A percentile compares a stretch with the other conserved stretches of the same genome.
phyloP scores from a whole-genome alignment of 2,329 filamentous ascomycete genomes.

The Sporothrix curviconia region DNA sequence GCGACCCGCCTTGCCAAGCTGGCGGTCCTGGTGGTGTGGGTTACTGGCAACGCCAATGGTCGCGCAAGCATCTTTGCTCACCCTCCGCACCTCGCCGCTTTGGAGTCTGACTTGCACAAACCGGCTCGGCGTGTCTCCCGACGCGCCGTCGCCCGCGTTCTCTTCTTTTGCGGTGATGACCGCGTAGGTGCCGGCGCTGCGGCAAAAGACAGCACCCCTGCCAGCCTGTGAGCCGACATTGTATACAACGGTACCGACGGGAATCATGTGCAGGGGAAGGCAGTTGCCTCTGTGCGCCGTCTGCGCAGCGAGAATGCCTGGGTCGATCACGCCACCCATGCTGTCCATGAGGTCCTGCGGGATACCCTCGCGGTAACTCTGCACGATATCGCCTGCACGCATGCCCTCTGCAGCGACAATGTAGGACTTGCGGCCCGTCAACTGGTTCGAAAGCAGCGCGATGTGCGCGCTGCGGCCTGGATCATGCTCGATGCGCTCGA shows the following conservation, averaged over 20 bases:
- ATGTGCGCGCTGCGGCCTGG: constrained; percentile 90
- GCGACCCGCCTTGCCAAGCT: constrained; percentile 91
- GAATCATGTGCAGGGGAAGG: constrained; percentile 90
- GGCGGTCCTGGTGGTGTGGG: constrained; percentile 78
- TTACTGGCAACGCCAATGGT: constrained; percentile 95
- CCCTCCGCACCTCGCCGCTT: constrained; percentile 84
- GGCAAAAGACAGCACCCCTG: constrained; percentile 80
- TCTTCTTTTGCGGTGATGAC: constrained; percentile 82
- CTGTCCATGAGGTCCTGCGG: constrained; percentile 77
- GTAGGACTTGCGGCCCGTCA: constrained; percentile 73
- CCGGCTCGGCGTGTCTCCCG: constrained; percentile 59
- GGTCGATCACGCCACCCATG: constrained; percentile 90
- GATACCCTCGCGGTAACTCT: constrained; percentile 87
- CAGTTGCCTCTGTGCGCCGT: constrained; percentile 95
- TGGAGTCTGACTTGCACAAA: constrained; percentile 82
- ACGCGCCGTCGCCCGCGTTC: constrained; percentile 53
- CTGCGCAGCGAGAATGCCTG: constrained; percentile 89
- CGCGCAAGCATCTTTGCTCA: constrained; percentile 86
- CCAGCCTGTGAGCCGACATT: constrained; percentile 74
- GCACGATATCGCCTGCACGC: constrained; percentile 81
- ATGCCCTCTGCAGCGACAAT: constrained; percentile 94
- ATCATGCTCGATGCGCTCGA: constrained; percentile 95
- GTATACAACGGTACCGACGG: constrained; percentile 86
- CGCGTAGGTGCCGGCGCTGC: constrained; percentile 88
- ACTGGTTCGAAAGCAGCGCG: constrained; percentile 71